Conservation (phyloP, 768 basidiomycete species). For the Lepiota brunneoincarnata region DNA sequence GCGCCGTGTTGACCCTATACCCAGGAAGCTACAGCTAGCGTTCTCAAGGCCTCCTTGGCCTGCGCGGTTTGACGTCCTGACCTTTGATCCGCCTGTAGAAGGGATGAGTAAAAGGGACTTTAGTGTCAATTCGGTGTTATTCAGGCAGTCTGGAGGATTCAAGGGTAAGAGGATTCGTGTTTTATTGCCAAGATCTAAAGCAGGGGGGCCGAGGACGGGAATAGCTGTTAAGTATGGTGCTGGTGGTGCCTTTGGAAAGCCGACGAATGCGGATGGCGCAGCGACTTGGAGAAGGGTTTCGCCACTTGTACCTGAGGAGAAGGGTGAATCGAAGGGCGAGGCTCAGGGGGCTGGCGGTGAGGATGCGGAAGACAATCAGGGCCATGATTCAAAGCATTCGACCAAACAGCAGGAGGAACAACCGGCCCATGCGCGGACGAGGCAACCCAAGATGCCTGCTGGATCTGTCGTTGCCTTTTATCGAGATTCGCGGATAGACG, state of each 20-base stretch:
- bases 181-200: conserved; percentile 33
- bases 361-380: background rate
- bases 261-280: conserved; percentile 37
- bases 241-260: conserved; percentile 39
- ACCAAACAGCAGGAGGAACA: background rate
- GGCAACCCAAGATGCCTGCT: conserved; percentile 68
- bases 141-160: conserved; percentile 39
- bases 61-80: conserved; percentile 62
- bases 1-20: conserved; percentile 39
- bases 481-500: conserved; percentile 58
- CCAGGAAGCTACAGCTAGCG: conserved; percentile 44
- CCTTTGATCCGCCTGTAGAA: conserved; percentile 69
- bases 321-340: conserved; percentile 13
- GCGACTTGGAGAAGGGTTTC: conserved; percentile 36
- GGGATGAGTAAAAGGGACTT: conserved; percentile 62
- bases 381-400: background rate
- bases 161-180: conserved; percentile 42
- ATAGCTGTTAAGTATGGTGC: conserved; percentile 22
- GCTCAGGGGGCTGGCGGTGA: background rate
- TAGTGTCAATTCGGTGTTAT: conserved; percentile 63
- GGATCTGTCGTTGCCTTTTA: conserved; percentile 75
- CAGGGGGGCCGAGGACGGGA: conserved; percentile 27
- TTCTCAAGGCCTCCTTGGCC: conserved; percentile 36
- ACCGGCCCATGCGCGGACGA: background rate
- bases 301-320: conserved; percentile 18